Conservation (phyloP, 2,329 filamentous ascomycete species). For the Calonectria pseudoturangicola region DNA sequence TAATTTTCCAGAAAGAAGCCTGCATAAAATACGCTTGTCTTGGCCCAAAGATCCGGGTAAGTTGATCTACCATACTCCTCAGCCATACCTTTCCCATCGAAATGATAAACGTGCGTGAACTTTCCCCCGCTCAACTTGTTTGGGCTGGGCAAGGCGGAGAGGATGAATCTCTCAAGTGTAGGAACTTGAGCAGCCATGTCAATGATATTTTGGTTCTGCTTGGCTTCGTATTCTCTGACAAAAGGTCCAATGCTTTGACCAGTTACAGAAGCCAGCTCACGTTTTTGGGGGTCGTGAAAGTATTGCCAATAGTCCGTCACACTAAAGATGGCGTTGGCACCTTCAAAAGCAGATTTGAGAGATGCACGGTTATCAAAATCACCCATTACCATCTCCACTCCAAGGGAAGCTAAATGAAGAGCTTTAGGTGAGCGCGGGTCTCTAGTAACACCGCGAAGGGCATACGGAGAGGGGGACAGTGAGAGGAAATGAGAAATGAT, state of each 20-base stretch:
- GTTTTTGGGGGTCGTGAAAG: neutral
- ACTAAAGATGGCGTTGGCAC: neutral
- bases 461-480: neutral
- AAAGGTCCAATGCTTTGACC: neutral
- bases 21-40: neutral
- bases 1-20: neutral
- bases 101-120: neutral
- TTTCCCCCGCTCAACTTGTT: neutral
- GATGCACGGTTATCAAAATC: neutral
- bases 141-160: neutral
- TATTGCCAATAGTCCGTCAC: neutral
- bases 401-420: neutral
- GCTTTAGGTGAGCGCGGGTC: neutral
- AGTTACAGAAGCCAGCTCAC: neutral
- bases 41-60: neutral
- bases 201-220: neutral
- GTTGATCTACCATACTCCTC: neutral
- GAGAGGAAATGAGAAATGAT: neutral
- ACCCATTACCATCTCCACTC: neutral
- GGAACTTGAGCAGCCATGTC: neutral
- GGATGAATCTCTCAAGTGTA: neutral
- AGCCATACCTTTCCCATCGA: neutral
- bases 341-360: neutral
- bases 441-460: neutral
- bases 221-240: neutral